Evolutionary conservation across 2,329 filamentous ascomycete genomes (phyloP).

Genomic region (Penicillium sp.): DNA sequence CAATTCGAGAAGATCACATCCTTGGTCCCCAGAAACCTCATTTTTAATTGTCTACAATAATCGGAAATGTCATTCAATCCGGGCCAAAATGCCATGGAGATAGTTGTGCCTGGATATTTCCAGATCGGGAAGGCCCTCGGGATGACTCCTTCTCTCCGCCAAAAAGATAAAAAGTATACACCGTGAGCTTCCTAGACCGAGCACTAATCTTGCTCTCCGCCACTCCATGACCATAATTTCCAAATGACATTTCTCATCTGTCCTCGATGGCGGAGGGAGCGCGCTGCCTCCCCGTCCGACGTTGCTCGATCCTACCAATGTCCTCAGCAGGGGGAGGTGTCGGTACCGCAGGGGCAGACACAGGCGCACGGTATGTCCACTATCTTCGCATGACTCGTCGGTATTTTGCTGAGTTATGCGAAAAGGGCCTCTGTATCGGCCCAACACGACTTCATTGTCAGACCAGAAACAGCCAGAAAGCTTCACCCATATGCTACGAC

Average conservation of each 20-base stretch:
- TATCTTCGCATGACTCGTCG: neutral
- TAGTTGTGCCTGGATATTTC: neutral
- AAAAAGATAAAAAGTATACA: neutral
- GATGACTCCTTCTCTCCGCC: neutral
- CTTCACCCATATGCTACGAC: constrained; percentile 32
- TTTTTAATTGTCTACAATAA: too few relatives aligned
- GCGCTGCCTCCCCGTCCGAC: constrained; percentile 16
- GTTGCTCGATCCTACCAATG: constrained; percentile 14
- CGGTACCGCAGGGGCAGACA: constrained; percentile 13
- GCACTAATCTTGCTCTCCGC: neutral
- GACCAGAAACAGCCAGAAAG: constrained; percentile 17
- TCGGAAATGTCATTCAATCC: too few relatives aligned
- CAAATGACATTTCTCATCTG: constrained; percentile 28
- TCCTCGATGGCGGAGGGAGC: constrained; percentile 24
- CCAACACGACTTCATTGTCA: neutral
- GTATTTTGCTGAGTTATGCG: neutral
- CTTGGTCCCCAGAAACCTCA: too few relatives aligned
- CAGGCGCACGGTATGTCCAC: constrained; percentile 4
- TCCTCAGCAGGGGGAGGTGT: constrained; percentile 2
- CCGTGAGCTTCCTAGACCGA: neutral
- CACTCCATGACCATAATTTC: neutral
- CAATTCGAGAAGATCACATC: too few relatives aligned
- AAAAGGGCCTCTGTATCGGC: neutral
- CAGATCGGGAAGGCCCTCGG: neutral
- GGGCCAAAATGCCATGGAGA: too few relatives aligned